phyloP scores from a whole-genome alignment of 441 rosid species.

The Adansonia grandidieri region DNA sequence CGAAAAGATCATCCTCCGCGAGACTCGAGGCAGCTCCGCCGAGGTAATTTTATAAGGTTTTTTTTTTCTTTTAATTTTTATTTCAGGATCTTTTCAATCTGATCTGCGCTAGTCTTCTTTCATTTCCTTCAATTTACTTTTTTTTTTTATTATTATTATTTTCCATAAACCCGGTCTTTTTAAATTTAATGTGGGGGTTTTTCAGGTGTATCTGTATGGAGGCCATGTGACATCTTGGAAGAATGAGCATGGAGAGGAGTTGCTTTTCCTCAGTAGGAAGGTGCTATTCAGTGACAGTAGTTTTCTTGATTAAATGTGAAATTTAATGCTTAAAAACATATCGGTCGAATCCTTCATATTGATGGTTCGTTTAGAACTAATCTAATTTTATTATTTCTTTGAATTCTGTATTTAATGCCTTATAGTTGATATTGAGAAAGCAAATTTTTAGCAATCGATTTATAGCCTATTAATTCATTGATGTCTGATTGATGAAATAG shows the following conservation, averaged over 20 bases:
- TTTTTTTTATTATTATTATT: background rate
- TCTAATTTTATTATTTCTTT: background rate
- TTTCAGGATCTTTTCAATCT: background rate
- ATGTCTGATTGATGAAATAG: background rate
- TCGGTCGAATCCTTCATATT: background rate
- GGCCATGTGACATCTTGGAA: slow-evolving; percentile 81
- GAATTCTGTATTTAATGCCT: background rate
- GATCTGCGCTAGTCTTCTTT: slow-evolving; percentile 13
- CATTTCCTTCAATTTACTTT: background rate
- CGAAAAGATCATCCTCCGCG: slow-evolving; percentile 72
- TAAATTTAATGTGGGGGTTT: background rate
- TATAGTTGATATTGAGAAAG: background rate
- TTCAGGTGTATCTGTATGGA: slow-evolving; percentile 67
- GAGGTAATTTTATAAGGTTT: slow-evolving; percentile 49
- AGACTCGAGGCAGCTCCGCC: slow-evolving; percentile 62
- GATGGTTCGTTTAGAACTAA: background rate
- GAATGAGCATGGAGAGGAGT: slow-evolving; percentile 69
- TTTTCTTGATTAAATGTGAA: background rate
- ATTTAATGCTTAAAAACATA: background rate
- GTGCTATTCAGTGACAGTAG: slow-evolving; percentile 34
- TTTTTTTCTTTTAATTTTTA: background rate
- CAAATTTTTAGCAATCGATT: background rate
- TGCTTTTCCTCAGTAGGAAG: slow-evolving; percentile 74
- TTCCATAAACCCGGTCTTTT: background rate
- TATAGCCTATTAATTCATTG: background rate